Base-by-base conservation (phyloP, 441 rosid species). In the Euphorbia corollata region DNA sequence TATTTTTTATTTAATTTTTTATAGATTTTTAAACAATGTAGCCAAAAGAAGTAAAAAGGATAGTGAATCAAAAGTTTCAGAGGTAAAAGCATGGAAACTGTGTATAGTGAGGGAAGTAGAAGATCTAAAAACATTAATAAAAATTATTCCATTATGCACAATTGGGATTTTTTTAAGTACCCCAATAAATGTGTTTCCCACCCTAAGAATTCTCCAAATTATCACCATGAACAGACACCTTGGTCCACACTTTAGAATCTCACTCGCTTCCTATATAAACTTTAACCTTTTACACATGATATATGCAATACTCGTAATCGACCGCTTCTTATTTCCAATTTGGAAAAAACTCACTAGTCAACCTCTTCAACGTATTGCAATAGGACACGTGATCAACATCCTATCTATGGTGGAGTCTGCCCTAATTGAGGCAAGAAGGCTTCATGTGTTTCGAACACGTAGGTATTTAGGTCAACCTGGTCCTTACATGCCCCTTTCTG, bases 341-440 rank as follows among this genome's bases (percentile, higher is more conserved):
- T 76, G 74, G 73, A 11, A 65, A 41, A 71, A 48, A 0, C 2
- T 83, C 32, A 75, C 74, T 0, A 70, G 67, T 41, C 68, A 58
- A 12, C 77, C 80, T 13, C 85, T 85, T 50, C 87, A 83, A 48
- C 69, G 81, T 13, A 75, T 84, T 6, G 87, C 84, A 7, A 53
- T 69, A 3, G 85, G 93, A 23, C 88, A 87, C 67, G 71, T 76
- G 39, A 61, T 82, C 55, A 84, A 63, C 62, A 67, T 79, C 24
- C 16, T 82, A 8, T 69, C 82, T 38, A 80, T 81, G 84, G 81
- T 73, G 0, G 63, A 73, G 16, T 78, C 90, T 15, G 90, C 87
- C 1, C 12, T 80, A 39, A 78, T 85, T 6, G 90, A 87, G 75
- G 73, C 84, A 11, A 75, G 71, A 58, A 63, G 90, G 68, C 80